A percentile compares a stretch with the other conserved stretches of the same genome.
Evolutionary conservation across 2,329 filamentous ascomycete genomes (phyloP).

Genomic region (Claviceps citrina): DNA sequence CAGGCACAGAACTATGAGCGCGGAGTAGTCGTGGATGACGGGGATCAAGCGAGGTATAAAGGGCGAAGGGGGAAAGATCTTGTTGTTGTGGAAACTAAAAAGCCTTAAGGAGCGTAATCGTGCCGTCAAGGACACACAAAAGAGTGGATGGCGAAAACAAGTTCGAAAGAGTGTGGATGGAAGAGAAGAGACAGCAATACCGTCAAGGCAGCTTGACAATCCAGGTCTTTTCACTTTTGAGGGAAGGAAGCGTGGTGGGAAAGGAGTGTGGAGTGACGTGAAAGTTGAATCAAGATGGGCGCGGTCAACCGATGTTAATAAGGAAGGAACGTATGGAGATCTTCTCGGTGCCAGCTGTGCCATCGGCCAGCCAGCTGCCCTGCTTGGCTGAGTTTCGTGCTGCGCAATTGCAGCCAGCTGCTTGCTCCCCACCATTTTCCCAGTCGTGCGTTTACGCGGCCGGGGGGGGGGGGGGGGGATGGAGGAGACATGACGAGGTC

Average conservation of each 20-base stretch:
- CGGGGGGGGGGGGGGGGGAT: neutral
- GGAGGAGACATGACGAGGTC: too few species aligned
- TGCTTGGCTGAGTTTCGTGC: neutral
- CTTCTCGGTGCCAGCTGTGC: neutral
- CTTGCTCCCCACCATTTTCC: neutral
- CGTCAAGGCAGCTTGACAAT: constrained; percentile 7
- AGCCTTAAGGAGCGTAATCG: constrained; percentile 5
- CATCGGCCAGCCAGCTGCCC: constrained; percentile 1
- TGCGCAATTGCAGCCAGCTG: neutral
- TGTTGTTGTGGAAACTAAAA: too few species aligned
- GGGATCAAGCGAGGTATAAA: too few species aligned
- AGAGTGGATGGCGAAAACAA: neutral
- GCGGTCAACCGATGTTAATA: constrained; percentile 3
- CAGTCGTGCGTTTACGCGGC: neutral
- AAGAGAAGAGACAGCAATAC: constrained; percentile 3
- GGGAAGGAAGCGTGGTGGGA: neutral
- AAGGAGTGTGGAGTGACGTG: neutral
- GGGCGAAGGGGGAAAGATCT: too few species aligned
- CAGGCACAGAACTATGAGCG: too few species aligned
- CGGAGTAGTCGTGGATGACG: neutral
- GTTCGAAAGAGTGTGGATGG: constrained; percentile 1
- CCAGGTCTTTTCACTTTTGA: constrained; percentile 5
- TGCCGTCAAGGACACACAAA: constrained; percentile 7
- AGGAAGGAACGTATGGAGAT: constrained; percentile 2
- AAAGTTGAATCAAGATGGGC: neutral